A percentile compares a stretch with the other conserved stretches of the same genome.
Evolutionary conservation across 1,284 basidiomycete species (phyloP).

Genomic region (Cutaneotrichosporon cavernicola): DNA sequence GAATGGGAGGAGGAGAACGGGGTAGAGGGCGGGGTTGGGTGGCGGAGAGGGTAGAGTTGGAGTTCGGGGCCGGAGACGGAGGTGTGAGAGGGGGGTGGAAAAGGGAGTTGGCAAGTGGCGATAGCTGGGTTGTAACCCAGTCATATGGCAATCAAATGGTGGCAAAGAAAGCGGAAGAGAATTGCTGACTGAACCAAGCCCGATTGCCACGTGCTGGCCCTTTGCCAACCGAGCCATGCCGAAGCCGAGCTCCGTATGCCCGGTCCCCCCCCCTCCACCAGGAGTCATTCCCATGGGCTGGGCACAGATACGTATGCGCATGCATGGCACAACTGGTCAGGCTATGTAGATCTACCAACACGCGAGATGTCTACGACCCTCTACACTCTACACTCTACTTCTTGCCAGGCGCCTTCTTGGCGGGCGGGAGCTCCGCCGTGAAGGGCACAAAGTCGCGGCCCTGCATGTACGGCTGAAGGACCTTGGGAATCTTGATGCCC

Average conservation of each 20-base stretch:
- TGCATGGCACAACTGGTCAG: not conserved
- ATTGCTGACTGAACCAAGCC: not conserved
- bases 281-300: not conserved
- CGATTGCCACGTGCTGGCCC: not conserved
- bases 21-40: not conserved
- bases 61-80: not conserved
- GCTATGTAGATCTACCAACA: conserved; percentile 3
- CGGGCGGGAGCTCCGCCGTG: conserved; percentile 49
- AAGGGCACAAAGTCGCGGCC: conserved; percentile 89
- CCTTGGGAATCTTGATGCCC: conserved; percentile 86
- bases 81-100: not conserved
- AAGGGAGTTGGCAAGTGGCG: conserved; percentile 2
- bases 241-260: conserved; percentile 5
- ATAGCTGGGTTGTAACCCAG: conserved; percentile 5
- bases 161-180: not conserved
- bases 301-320: not conserved
- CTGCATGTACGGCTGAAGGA: conserved; percentile 90
- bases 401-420: conserved; percentile 39
- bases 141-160: not conserved
- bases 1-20: not conserved
- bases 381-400: conserved; percentile 28
- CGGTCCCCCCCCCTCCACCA: not conserved
- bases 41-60: conserved; percentile 4
- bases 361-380: not conserved
- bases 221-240: not conserved